Evolutionary conservation across 2,329 filamentous ascomycete species (phyloP), one percentile per base, ranked within the genome.

Genomic region (Talaromyces pinophilus): DNA sequence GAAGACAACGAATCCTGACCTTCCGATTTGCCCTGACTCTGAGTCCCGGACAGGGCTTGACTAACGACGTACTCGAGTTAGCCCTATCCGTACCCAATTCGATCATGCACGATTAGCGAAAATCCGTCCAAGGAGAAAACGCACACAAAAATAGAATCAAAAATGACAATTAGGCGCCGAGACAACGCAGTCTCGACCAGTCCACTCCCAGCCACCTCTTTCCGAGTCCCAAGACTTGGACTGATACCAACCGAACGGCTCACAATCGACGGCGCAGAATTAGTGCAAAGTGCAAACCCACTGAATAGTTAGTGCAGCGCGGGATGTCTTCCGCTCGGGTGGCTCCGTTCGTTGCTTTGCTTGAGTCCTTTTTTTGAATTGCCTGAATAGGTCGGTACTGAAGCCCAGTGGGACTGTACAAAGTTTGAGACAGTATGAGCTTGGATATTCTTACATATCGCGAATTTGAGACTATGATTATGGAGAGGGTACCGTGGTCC

Each of bases 341-440:
- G 22, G 35, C 57, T 46, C 57, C 35, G 28, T 46, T 46, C 10
- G 35, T 44, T 46, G 30, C 25, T 30, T 59, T 44, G 15, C 17
- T 40, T 28, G n/a, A 15, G 22, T 22, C 19, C 13, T 44, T 25
- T 28, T 19, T 28, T 19, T 46, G 57, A 33, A 38, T 60, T 60
- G 57, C 57, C 57, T 17, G 40, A 60, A 60, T 60, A 60, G 57
- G 57, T 60, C 40, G 57, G 57, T 60, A 60, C 57, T 46, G 25
- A 38, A 25, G 19, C 2, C 33, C 5, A 11, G 54, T 57, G 54
- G 54, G 54, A 57, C 30, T 57, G 54, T 57, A 22, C 33, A 22
- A 38, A 22, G 54, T 57, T 57, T 57, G 54, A 44, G 57, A 44
- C 38, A 46, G 33, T 13, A n/a, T 22, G 52, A 35, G 33, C 19